Base-by-base conservation (phyloP, 208 protist species). In the Leishmania turanica region DNA sequence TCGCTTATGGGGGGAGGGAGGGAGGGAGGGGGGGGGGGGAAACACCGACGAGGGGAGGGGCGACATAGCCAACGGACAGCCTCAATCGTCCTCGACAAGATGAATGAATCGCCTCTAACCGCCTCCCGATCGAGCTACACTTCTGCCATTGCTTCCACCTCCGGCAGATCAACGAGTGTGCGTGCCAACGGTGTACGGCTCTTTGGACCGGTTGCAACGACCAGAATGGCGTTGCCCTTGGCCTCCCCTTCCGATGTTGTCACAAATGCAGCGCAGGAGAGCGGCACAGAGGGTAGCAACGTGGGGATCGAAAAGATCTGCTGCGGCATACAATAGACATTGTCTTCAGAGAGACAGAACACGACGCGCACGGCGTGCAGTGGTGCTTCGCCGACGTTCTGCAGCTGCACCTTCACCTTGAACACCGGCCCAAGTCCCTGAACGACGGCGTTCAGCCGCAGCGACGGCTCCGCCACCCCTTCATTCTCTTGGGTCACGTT, bases 371-470 rank as follows among this genome's bases (percentile, higher is more conserved):
- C 40, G 76, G 92, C 83, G 65, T 82, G 78, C n/a, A 97, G 75
- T 27, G 90, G 74, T 2, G 81, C 73, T 24, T 84, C 54, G 27
- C 90, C 91, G 40, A 89, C 86, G 87, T 99, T 99, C 86, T 96
- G 88, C 31, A 99, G 66, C 13, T 83, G 88, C 37, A 97, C 83
- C 81, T 89, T 88, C 51, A 99, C 85, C 83, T 95, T 96, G 84
- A 98, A 99, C 5, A 95, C 75, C 0, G 97, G 97, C 5, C 98
- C 97, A 37, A 99, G 87, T 13, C 98, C 98, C 79, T 98, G 97
- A 37, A 99, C 97, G 27, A 92, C 78, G 71, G 84, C 94, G 68
- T 56, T 89, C 79, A 85, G 88, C 45, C 80, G 88, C 62, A 87
- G 75, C 11, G 58, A 82, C 37, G 83, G 86, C 73, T 84, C 83